A percentile compares a stretch with the other conserved stretches of the same genome.
These are phyloP conservation scores for Lepiota venenata DNA, from an alignment of 768 basidiomycete species.

Conservation along the genomic window DNA sequence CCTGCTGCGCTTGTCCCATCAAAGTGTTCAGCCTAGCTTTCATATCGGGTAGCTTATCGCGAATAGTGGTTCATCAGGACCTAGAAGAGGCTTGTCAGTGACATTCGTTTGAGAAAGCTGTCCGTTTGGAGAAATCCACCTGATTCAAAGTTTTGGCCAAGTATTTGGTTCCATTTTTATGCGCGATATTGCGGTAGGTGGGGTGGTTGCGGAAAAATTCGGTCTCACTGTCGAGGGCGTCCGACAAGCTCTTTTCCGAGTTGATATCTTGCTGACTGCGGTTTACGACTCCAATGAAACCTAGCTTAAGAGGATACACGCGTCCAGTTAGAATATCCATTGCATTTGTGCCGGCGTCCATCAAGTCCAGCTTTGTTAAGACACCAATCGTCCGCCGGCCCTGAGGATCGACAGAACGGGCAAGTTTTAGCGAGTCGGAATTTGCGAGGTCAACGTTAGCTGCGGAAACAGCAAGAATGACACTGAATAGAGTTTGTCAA, in stretches of 20 bases:
- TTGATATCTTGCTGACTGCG: conserved; percentile 98
- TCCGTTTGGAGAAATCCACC: conserved; percentile 39
- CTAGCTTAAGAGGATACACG: conserved; percentile 96
- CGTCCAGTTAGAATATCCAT: conserved; percentile 94
- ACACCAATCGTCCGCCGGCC: conserved; percentile 96
- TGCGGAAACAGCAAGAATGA: conserved; percentile 94
- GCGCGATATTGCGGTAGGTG: conserved; percentile 92
- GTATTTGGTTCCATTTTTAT: conserved; percentile 97
- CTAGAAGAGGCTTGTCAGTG: conserved; percentile 27
- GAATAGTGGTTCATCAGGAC: conserved; percentile 96
- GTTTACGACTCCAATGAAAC: conserved; percentile 98
- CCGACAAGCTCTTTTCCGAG: conserved; percentile 76
- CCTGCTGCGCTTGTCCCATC: conserved; percentile 99
- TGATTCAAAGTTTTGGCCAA: conserved; percentile 92
- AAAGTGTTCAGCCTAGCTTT: conserved; percentile 96
- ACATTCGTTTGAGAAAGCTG: no score
- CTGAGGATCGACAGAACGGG: conserved; percentile 92
- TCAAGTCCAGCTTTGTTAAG: conserved; percentile 94
- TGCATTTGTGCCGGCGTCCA: conserved; percentile 99
- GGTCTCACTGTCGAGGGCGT: conserved; percentile 79
- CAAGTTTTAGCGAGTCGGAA: conserved; percentile 96
- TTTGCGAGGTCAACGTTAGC: conserved; percentile 99
- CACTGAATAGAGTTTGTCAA: conserved; percentile 41
- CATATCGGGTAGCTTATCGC: conserved; percentile 99
- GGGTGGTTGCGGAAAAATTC: conserved; percentile 91